phyloP scores from a whole-genome alignment of 257 asterid species.

The Nicotiana attenuata region DNA sequence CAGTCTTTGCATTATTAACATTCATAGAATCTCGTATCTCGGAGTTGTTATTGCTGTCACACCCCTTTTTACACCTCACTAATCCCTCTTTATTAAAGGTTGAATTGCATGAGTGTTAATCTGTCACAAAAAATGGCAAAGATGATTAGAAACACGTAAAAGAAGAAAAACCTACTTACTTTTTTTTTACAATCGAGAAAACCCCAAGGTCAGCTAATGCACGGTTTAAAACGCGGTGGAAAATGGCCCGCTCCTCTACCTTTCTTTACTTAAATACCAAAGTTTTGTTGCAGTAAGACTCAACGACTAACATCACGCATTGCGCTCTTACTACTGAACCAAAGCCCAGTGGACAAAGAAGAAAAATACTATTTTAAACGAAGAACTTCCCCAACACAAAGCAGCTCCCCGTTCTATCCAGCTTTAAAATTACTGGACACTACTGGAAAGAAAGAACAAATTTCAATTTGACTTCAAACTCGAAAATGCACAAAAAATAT shows the following conservation, averaged over 20 bases:
- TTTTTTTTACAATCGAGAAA: too few relatives aligned
- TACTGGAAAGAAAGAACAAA: too few relatives aligned
- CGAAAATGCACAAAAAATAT: too few relatives aligned
- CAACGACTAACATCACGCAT: background rate
- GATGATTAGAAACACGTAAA: background rate
- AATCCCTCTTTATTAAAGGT: constrained; percentile 49
- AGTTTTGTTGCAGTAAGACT: background rate
- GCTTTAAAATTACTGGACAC: too few relatives aligned
- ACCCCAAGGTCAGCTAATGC: background rate
- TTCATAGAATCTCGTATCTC: too few relatives aligned
- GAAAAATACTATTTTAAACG: background rate
- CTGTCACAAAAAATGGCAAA: constrained; percentile 24
- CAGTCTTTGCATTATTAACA: too few relatives aligned
- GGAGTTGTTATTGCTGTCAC: too few relatives aligned
- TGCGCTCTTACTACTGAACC: background rate
- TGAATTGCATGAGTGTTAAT: constrained; percentile 98
- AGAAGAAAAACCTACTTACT: background rate
- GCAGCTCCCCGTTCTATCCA: too few relatives aligned
- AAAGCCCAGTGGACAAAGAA: background rate
- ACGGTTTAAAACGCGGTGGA: too few relatives aligned
- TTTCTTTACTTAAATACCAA: background rate
- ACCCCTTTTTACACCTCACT: too few relatives aligned
- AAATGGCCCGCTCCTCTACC: background rate
- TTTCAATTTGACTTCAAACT: too few relatives aligned
- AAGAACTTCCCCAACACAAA: too few relatives aligned